These are phyloP conservation scores for Kodamaea sp. DNA, from an alignment of 1,139 yeast species.

Conservation along the genomic window DNA sequence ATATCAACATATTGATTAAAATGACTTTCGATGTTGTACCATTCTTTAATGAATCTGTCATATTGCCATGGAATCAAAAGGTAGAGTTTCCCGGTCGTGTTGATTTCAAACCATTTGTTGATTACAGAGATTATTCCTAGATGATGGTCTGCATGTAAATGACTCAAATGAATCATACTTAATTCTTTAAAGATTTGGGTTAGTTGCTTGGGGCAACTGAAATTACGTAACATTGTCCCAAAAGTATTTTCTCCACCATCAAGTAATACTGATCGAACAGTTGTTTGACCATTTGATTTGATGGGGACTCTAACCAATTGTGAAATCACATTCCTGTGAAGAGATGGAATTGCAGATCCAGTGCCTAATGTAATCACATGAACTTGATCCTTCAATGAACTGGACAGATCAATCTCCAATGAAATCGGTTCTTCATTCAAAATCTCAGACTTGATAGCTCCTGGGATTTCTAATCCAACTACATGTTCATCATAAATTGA, in stretches of 20 bases:
- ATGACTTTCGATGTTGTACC: slow-evolving; percentile 55
- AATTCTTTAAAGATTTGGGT: slow-evolving; percentile 49
- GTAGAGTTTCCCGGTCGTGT: slow-evolving; percentile 37
- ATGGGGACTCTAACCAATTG: slow-evolving; percentile 70
- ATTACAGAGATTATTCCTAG: slow-evolving; percentile 74
- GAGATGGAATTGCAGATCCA: slow-evolving; percentile 88
- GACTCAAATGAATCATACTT: slow-evolving; percentile 69
- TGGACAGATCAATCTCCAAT: slow-evolving; percentile 6
- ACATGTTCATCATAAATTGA: slow-evolving; percentile 42
- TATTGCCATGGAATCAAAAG: slow-evolving; percentile 78
- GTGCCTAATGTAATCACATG: slow-evolving; percentile 85
- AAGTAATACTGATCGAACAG: slow-evolving; percentile 48
- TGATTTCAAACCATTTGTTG: slow-evolving; percentile 57
- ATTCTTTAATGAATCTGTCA: slow-evolving; percentile 62
- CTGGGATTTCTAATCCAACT: slow-evolving; percentile 22
- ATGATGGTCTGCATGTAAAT: slow-evolving; percentile 97
- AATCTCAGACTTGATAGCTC: slow-evolving; percentile 16
- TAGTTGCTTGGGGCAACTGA: slow-evolving; percentile 46
- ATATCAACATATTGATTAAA: slow-evolving; percentile 30
- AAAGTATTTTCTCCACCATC: slow-evolving; percentile 95
- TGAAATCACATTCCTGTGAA: slow-evolving; percentile 79
- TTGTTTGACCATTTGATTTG: slow-evolving; percentile 23
- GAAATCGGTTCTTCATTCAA: slow-evolving; percentile 19
- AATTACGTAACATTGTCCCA: slow-evolving; percentile 66
- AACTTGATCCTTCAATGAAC: slow-evolving; percentile 47